Evolutionary conservation across 495 filamentous ascomycete genomes (phyloP).

Genomic region (Penicillium paxilli): DNA sequence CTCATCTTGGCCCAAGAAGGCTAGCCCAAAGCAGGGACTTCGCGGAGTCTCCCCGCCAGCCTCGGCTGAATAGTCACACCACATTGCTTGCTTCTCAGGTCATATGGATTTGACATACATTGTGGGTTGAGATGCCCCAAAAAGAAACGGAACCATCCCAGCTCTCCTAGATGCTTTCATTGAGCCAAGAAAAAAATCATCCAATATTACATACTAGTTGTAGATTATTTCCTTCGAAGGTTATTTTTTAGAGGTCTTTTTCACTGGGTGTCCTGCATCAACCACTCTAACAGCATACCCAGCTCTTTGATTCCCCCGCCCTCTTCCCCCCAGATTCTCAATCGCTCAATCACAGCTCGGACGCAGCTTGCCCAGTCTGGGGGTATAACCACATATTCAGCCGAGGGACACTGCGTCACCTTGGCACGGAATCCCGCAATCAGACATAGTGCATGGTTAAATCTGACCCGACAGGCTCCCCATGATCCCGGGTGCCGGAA

Average conservation of each 20-base stretch:
- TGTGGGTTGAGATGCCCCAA: neutral
- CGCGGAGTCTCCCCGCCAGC: slow-evolving; percentile 18
- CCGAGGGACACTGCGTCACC: slow-evolving; percentile 15
- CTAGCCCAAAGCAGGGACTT: slow-evolving; percentile 1
- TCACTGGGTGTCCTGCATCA: slow-evolving; percentile 27
- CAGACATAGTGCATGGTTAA: slow-evolving; percentile 31
- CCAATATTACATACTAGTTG: too few species aligned
- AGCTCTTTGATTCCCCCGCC: slow-evolving; percentile 30
- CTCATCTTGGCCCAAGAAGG: neutral
- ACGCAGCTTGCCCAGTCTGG: slow-evolving; percentile 25
- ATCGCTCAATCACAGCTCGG: slow-evolving; percentile 25
- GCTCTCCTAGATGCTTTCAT: too few species aligned
- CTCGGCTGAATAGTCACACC: slow-evolving; percentile 8
- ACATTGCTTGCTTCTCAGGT: neutral
- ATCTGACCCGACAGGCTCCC: slow-evolving; percentile 31
- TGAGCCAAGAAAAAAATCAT: too few species aligned
- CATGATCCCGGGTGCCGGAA: slow-evolving; percentile 33
- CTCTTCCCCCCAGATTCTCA: slow-evolving; percentile 30
- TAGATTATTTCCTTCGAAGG: too few species aligned
- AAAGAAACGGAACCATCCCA: neutral
- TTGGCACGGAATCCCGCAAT: slow-evolving; percentile 30
- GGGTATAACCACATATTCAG: slow-evolving; percentile 24
- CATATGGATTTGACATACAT: neutral
- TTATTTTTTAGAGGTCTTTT: too few species aligned
- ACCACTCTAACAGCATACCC: slow-evolving; percentile 25